Conservation (phyloP, 2,329 filamentous ascomycete genomes). For the Penicillium sp. region DNA sequence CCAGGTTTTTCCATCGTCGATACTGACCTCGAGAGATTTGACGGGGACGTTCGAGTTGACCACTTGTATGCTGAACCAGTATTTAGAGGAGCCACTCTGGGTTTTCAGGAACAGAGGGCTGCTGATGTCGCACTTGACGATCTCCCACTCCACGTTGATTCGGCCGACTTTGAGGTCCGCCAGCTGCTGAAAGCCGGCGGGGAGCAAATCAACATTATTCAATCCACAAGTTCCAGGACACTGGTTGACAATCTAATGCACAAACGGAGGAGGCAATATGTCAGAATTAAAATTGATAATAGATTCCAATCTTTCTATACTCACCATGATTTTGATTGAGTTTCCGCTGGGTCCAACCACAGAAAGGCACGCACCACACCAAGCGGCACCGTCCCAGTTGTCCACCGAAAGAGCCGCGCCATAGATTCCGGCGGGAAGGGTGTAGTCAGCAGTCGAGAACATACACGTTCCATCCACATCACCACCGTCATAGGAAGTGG, state of each 20-base stretch:
- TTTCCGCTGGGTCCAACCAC: neutral
- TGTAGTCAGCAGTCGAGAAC: neutral
- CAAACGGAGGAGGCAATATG: neutral
- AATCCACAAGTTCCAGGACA: neutral
- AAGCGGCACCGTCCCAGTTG: neutral
- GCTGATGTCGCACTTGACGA: neutral
- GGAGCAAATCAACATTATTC: neutral
- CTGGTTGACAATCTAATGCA: neutral
- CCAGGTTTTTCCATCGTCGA: neutral
- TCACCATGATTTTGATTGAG: neutral
- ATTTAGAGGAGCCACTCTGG: neutral
- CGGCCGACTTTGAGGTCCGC: constrained; percentile 3
- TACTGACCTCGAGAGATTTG: neutral
- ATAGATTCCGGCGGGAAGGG: neutral
- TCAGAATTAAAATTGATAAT: neutral
- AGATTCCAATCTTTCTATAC: neutral
- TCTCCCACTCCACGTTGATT: constrained; percentile 13
- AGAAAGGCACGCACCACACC: neutral
- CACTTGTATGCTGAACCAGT: neutral
- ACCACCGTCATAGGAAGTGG: neutral
- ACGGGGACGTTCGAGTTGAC: neutral
- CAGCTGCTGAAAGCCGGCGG: neutral
- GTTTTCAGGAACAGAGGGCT: neutral
- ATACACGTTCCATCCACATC: neutral
- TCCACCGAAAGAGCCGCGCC: neutral